Base-by-base conservation (phyloP, 2,329 filamentous ascomycete genomes). In the Ascochyta fabae region DNA sequence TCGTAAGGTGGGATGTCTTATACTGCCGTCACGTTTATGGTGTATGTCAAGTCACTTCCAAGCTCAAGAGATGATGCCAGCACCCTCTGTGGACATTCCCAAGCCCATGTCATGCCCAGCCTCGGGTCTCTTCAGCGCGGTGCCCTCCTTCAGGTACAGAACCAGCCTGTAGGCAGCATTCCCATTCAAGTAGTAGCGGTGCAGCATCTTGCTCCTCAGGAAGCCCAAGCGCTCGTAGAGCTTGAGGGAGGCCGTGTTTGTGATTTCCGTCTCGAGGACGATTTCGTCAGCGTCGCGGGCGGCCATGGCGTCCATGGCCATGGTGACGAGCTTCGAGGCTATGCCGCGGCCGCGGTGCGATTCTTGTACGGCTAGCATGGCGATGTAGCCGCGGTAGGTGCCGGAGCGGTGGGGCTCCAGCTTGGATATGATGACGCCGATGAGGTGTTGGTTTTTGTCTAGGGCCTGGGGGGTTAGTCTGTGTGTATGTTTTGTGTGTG, bases 141-240 rank as follows among this genome's bases (percentile, higher is more conserved):
- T 71, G 0, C 72, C 73, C 45, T 70, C 65, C 71, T 89, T 93
- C 48, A 97, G 78, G 60, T 93, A 88, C 34, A 99, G 77, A 6
- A 98, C 87, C 47, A 99, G 80, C 38, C 95, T 84, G 74, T 95
- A 99, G 2, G 95, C 95, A 52, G 92, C 96, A 73, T 92, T 99
- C 10, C 95, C 95, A 71, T 98, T 99, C 36, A 99, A 80, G 68
- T 99, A 99, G 73, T 99, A 99, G 39, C 95, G 84, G 76, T 98
- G 93, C 48, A 99, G 78, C 58, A 92, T 90, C 77, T 99, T 99
- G 57, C 91, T 96, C 47, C 94, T 84, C 22, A 98, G 77, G 70
- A 99, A 99, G 0, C 95, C 95, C 7, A 99, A 81, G 0, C 92
- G 84, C 75, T 99, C 94, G 76, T 99, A 99, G 9, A 99, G 80